phyloP scores from a whole-genome alignment of 2,329 filamentous ascomycete genomes.

The Epichloe uncinata region DNA sequence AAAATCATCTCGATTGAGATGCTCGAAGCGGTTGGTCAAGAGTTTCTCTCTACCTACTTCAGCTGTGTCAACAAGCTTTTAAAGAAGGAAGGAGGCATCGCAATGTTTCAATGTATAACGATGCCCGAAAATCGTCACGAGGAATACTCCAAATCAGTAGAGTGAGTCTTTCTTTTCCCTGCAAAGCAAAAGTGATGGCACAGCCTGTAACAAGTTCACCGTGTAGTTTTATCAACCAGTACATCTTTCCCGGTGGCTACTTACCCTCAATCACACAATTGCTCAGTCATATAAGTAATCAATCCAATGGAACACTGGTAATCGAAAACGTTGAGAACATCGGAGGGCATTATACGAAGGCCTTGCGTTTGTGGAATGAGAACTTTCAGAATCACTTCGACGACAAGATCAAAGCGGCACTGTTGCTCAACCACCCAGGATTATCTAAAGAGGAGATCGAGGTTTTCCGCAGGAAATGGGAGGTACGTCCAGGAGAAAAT shows the following conservation, averaged over 20 bases:
- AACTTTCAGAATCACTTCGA: constrained; percentile 52
- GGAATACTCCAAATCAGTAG: constrained; percentile 51
- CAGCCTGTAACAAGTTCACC: constrained; percentile 3
- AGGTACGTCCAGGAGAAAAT: constrained; percentile 28
- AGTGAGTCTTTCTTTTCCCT: constrained; percentile 26
- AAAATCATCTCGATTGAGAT: constrained; percentile 67
- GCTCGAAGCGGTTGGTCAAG: constrained; percentile 59
- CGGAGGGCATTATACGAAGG: constrained; percentile 59
- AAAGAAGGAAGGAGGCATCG: constrained; percentile 52
- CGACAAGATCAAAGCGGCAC: constrained; percentile 42
- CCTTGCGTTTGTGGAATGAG: constrained; percentile 54
- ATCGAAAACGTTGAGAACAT: constrained; percentile 59
- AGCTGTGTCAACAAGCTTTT: constrained; percentile 47
- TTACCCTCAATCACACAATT: constrained; percentile 45
- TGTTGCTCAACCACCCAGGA: constrained; percentile 41
- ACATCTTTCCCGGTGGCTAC: constrained; percentile 70
- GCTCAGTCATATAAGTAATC: constrained; percentile 44
- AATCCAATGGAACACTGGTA: constrained; percentile 48
- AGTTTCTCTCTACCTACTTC: constrained; percentile 57
- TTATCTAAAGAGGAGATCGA: constrained; percentile 51
- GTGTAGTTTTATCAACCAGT: constrained; percentile 53
- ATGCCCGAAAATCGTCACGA: constrained; percentile 59
- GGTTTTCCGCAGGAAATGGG: constrained; percentile 59
- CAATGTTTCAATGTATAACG: constrained; percentile 64
- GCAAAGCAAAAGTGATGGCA: neutral